Percentiles rank a stretch among this genome's conserved stretches.
Conservation (phyloP, 177 flowering plant species). For the Vitis hybrid region DNA sequence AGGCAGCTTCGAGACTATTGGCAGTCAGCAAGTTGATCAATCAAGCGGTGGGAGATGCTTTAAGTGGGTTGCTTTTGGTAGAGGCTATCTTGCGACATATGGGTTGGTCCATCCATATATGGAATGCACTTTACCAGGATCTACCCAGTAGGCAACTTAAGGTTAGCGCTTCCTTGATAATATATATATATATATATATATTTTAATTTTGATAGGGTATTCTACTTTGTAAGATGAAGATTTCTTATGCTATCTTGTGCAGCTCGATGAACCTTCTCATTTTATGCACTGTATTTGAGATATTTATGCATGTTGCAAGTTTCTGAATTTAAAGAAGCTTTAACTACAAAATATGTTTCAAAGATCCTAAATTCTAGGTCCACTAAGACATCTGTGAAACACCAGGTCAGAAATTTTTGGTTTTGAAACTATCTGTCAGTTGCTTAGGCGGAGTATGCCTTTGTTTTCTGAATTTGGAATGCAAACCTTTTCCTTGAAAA, state of each 20-base stretch:
- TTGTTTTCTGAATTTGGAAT: too few relatives aligned
- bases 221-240: too few relatives aligned
- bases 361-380: background rate
- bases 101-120: slow-evolving; percentile 76
- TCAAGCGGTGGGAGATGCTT: slow-evolving; percentile 95
- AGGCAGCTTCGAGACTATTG: slow-evolving; percentile 77
- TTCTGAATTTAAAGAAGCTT: background rate
- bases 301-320: background rate
- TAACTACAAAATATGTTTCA: background rate
- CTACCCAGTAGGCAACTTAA: slow-evolving; percentile 90
- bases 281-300: background rate
- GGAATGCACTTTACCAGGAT: slow-evolving; percentile 88
- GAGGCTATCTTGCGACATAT: slow-evolving; percentile 73
- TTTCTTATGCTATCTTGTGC: background rate
- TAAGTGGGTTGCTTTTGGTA: slow-evolving; percentile 86
- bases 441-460: too few relatives aligned
- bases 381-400: background rate
- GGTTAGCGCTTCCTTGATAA: slow-evolving; percentile 36
- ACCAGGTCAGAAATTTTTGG: background rate
- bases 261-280: background rate
- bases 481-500: too few relatives aligned
- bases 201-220: too few relatives aligned
- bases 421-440: background rate
- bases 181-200: too few relatives aligned
- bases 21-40: slow-evolving; percentile 81